phyloP scores from a whole-genome alignment of 495 filamentous ascomycete species.

The Penicillium arizonense region DNA sequence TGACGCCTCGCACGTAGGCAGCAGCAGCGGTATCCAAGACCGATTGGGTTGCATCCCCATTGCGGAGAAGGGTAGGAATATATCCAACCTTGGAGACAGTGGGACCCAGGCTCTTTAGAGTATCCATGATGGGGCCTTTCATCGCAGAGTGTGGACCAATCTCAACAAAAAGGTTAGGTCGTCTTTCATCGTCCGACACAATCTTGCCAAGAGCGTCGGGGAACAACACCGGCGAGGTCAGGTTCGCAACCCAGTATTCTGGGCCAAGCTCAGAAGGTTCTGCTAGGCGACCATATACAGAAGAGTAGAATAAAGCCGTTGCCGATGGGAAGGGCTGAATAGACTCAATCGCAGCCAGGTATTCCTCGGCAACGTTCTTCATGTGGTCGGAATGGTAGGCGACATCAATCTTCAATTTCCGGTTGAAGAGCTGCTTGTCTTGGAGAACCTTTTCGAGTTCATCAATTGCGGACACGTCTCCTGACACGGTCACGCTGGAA shows the following conservation, averaged over 20 bases:
- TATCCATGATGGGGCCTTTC: constrained; percentile 46
- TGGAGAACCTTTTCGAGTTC: constrained; percentile 28
- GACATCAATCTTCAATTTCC: constrained; percentile 40
- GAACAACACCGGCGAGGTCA: constrained; percentile 23
- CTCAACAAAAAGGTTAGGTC: constrained; percentile 36
- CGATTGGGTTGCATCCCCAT: constrained; percentile 16
- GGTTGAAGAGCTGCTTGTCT: constrained; percentile 32
- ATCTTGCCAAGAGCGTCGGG: constrained; percentile 21
- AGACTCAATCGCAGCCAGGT: constrained; percentile 26
- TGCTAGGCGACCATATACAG: constrained; percentile 31
- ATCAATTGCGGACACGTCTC: constrained; percentile 31
- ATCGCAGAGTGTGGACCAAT: constrained; percentile 55
- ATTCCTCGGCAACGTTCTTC: constrained; percentile 29
- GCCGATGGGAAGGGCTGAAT: constrained; percentile 13
- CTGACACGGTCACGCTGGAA: constrained; percentile 57
- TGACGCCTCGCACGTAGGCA: constrained; percentile 20
- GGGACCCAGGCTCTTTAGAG: constrained; percentile 17
- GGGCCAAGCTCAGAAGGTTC: constrained; percentile 24
- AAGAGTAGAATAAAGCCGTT: constrained; percentile 32
- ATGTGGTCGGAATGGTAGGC: constrained; percentile 51
- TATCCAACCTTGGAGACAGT: constrained; percentile 21
- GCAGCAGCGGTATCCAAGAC: constrained; percentile 19
- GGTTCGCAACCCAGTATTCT: constrained; percentile 44
- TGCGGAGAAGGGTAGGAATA: constrained; percentile 24
- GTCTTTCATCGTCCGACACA: constrained; percentile 12